phyloP scores from a whole-genome alignment of 345 rosid genomes.

The Corymbia maculata region DNA sequence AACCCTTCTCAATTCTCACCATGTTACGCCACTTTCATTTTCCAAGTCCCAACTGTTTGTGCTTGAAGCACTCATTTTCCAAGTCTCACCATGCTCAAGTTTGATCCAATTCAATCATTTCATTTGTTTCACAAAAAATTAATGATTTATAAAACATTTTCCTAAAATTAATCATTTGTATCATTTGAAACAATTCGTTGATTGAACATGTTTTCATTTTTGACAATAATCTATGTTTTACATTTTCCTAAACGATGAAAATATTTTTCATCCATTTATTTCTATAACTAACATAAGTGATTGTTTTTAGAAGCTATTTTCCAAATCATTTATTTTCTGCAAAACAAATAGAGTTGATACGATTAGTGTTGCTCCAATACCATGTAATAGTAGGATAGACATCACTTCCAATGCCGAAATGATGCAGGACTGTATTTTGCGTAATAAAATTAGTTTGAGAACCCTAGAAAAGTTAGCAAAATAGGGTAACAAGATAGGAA shows the following conservation, averaged over 20 bases:
- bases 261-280: rapidly evolving
- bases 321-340: neutral
- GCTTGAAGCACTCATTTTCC: neutral
- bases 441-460: neutral
- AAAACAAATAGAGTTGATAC: rapidly evolving
- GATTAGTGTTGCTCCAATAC: neutral
- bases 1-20: neutral
- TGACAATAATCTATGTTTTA: rapidly evolving
- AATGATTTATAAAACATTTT: neutral
- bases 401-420: neutral
- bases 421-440: neutral
- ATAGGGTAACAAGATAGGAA: neutral
- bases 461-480: neutral
- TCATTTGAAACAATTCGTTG: rapidly evolving
- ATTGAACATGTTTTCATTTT: neutral
- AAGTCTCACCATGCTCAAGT: too few species aligned
- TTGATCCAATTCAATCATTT: neutral
- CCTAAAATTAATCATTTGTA: rapidly evolving
- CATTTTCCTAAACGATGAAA: neutral
- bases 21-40: neutral
- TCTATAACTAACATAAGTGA: neutral
- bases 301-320: neutral
- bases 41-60: too few species aligned
- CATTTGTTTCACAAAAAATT: neutral
- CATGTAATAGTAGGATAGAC: neutral